Evolutionary conservation across 805 yeast genomes (phyloP), one percentile per base, ranked within the genome.

Genomic region (Candida jianshihensis): DNA sequence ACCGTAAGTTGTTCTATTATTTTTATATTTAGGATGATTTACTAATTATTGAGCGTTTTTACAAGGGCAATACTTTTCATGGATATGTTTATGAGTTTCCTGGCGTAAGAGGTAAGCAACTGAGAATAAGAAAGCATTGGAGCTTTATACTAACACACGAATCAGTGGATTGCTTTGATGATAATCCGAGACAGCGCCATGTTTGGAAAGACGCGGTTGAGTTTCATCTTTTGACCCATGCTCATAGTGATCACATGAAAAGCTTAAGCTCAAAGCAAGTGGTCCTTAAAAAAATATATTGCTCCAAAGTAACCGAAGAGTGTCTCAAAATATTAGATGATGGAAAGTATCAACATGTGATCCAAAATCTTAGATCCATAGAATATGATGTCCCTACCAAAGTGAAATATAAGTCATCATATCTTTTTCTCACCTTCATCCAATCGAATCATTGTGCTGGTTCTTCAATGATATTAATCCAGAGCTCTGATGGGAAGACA

Each of bases 361-460:
- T 47, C 25, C 34, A 40, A 15, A 45, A 44, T 18, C 51, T 57
- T 2, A 27, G 13, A 1, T 33, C 44, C 3, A 24, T 51, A 2
- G 16, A 25, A 12, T 30, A 29, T 5, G 43, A 44, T 48, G 14
- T 46, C 41, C 14, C 49, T 41, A 38, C 41, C 56, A 8, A 36
- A 36, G 16, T 54, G 47, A 1, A 35, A 49, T 31, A 51, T 49
- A 13, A 42, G 12, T 46, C 33, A 6, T 29, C 35, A 2, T 18
- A 21, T 1, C 34, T 73, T 6, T 48, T 36, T 6, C 53, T 75
- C 2, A 67, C 75, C 1, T 47, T 70, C 19, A 59, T 77, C 3
- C 66, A 66, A 6, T 66, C 77, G 1, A 65, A 75, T 46, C 84
- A 77, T 44, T 77, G 83, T 47, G 74, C 79, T 11, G 83, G 82